Percentiles rank a stretch among this genome's conserved stretches.
Conservation (phyloP, 441 rosid species). For the Pelargonium citronellum region DNA sequence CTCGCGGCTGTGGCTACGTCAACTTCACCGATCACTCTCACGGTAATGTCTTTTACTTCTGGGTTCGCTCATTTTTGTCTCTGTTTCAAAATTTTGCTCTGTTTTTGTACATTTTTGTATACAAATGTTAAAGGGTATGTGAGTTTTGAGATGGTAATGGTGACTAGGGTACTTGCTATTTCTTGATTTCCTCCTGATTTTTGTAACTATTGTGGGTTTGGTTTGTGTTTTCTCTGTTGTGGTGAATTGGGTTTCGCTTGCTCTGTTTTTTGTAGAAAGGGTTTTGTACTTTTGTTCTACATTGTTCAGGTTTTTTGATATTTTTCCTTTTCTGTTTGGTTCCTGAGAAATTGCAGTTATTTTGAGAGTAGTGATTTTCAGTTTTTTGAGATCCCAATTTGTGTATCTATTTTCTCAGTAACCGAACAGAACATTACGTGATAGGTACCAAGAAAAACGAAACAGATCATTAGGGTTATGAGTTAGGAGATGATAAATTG, state of each 20-base stretch:
- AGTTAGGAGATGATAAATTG: no score
- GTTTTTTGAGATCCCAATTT: background rate
- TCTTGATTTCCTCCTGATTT: no score
- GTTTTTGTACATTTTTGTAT: background rate
- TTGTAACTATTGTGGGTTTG: background rate
- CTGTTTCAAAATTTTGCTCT: no score
- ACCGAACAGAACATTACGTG: background rate
- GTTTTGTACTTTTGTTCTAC: background rate
- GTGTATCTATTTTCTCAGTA: background rate
- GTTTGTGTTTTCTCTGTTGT: background rate
- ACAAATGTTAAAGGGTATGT: background rate
- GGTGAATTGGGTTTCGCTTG: background rate
- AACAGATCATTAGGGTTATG: background rate
- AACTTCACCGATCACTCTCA: conserved; percentile 33
- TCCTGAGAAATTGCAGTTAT: background rate
- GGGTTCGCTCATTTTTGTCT: background rate
- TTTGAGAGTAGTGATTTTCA: background rate
- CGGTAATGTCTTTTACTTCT: conserved; percentile 26
- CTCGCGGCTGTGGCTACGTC: conserved; percentile 46
- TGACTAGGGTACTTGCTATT: background rate
- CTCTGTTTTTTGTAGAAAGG: background rate
- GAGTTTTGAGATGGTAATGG: background rate
- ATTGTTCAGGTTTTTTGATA: background rate
- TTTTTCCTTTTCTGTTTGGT: background rate
- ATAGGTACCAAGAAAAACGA: background rate